A percentile compares a stretch with the other conserved stretches of the same genome.
These are phyloP conservation scores for Simmondsia chinensis DNA, from an alignment of 148 eudicot species.

Conservation along the genomic window DNA sequence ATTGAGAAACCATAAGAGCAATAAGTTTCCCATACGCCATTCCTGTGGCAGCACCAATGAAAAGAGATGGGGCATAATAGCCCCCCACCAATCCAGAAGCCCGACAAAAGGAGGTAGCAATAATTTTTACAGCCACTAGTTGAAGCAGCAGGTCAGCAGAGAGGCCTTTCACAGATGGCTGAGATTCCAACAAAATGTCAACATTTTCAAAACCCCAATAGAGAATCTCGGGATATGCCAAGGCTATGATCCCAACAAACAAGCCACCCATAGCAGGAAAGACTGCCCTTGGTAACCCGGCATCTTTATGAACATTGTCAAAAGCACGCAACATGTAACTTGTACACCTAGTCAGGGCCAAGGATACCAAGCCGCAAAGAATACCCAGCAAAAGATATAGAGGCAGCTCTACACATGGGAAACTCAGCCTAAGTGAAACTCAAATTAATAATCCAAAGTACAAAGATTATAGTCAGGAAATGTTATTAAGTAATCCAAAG, in stretches of 20 bases:
- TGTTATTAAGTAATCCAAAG: background rate
- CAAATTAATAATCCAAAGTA: background rate
- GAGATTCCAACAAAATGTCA: slow-evolving; percentile 74
- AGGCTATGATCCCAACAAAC: slow-evolving; percentile 70
- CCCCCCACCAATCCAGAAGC: slow-evolving; percentile 97
- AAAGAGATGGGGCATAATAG: slow-evolving; percentile 88
- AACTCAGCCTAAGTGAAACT: slow-evolving; percentile 13
- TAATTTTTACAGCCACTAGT: slow-evolving; percentile 65
- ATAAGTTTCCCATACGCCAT: slow-evolving; percentile 85
- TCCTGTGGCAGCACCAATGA: slow-evolving; percentile 96
- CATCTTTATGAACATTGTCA: slow-evolving; percentile 35
- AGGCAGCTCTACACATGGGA: slow-evolving; percentile 68
- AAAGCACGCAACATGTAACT: slow-evolving; percentile 45
- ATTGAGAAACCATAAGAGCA: slow-evolving; percentile 38
- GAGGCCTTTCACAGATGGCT: slow-evolving; percentile 57
- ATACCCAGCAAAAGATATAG: slow-evolving; percentile 84
- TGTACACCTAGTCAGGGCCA: slow-evolving; percentile 64
- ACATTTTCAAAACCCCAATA: slow-evolving; percentile 98
- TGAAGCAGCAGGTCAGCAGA: slow-evolving; percentile 69
- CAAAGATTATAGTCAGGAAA: background rate
- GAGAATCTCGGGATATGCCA: slow-evolving; percentile 89
- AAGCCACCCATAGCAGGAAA: slow-evolving; percentile 73
- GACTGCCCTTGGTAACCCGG: slow-evolving; percentile 39
- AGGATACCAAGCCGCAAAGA: slow-evolving; percentile 77
- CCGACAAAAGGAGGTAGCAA: slow-evolving; percentile 77